Evolutionary conservation across 768 basidiomycete species (phyloP).

Genomic region (Tubosaeta brunneosetosa): DNA sequence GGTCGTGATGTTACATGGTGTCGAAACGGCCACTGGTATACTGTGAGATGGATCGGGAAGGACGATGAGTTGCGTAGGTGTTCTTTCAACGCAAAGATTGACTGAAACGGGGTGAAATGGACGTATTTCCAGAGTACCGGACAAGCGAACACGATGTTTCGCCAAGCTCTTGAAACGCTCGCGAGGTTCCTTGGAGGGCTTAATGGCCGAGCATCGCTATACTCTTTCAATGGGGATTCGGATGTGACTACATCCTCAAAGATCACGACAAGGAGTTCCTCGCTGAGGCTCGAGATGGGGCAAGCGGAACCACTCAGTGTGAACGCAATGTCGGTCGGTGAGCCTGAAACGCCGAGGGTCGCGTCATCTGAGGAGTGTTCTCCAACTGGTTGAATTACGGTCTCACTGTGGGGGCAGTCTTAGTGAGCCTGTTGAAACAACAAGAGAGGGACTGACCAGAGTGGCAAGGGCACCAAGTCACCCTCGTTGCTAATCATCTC

Average conservation of each 20-base stretch:
- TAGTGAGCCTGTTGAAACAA: background rate
- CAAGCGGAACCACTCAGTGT: background rate
- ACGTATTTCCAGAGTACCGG: slow-evolving; percentile 20
- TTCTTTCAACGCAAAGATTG: slow-evolving; percentile 8
- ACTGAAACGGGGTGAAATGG: slow-evolving; percentile 13
- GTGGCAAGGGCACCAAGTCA: background rate
- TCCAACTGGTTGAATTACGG: background rate
- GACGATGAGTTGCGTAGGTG: slow-evolving; percentile 14
- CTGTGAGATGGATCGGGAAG: slow-evolving; percentile 9
- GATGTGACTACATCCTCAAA: slow-evolving; percentile 16
- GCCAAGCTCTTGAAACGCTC: slow-evolving; percentile 15
- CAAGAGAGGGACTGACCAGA: slow-evolving; percentile 1
- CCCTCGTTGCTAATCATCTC: background rate
- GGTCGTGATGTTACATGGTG: slow-evolving; percentile 2
- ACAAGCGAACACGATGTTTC: slow-evolving; percentile 10
- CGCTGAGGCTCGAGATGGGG: slow-evolving; percentile 10
- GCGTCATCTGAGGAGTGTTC: background rate
- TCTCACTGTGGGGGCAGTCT: background rate
- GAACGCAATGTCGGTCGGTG: background rate
- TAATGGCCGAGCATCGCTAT: background rate
- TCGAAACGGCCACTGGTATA: slow-evolving; percentile 21
- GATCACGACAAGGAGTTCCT: slow-evolving; percentile 21
- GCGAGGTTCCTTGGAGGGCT: slow-evolving; percentile 14
- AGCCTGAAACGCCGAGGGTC: background rate
- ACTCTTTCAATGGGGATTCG: background rate